Base-by-base conservation (phyloP, 2,329 filamentous ascomycete species). In the Aureobasidium lini region DNA sequence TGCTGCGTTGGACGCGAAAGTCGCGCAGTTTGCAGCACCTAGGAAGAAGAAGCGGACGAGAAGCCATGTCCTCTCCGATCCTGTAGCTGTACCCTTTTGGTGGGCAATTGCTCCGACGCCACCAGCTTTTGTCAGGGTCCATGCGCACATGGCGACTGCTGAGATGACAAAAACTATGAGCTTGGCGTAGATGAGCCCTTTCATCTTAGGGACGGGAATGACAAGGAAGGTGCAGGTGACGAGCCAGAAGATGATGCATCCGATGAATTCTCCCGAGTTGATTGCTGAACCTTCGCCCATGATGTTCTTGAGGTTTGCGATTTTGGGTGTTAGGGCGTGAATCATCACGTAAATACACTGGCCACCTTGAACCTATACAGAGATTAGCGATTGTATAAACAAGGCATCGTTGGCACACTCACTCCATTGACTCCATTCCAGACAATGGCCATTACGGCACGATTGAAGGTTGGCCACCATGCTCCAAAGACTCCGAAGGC, bases 401-500 rank as follows among this genome's bases (percentile, higher is more conserved):
- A 7, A 6, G 6, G 6, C 2, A 36, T 4, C 4, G 16, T 1
- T 16, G 3, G n/a, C 11, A 46, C 43, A 46, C 43, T 15, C 15
- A 46, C 53, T 13, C 39, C 53, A 11, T 57, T 57, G 53, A 57
- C 53, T 46, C 53, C 75, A 47, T 75, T 76, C 75, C 75, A 78
- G 4, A 78, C 75, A 54, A 76, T 73, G 1, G 75, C 70, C 74
- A 77, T 76, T 13, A 75, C 72, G 6, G 74, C 76, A 16, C 76
- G 69, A 60, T 75, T 76, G 58, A 75, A 72, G 5, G 69, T 71
- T 1, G 76, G 76, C 75, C 76, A 79, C 65, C 72, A 71, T 0
- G 75, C 74, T 28, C 76, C 76, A 61, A 72, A 78, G 1, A 76
- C 64, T 6, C 77, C 77, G 63, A 77, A 79, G 0, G 73, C 70